A percentile compares a stretch with the other conserved stretches of the same genome.
Conservation (phyloP, 306 rosid species). For the Glycine tomentella region DNA sequence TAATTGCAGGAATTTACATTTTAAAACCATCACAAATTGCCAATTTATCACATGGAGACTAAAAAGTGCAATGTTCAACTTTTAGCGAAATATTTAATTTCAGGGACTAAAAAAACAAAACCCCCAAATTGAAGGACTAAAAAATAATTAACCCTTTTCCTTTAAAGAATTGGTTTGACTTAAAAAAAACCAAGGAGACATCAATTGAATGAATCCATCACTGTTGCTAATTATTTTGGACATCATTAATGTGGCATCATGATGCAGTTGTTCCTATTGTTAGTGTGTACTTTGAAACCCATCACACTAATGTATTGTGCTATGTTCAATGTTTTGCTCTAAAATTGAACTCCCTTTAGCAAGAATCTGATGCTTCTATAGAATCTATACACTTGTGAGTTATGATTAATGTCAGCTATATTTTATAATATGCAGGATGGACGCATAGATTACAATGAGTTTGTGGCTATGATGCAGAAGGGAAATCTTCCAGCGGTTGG, state of each 20-base stretch:
- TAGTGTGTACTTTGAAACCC: neutral
- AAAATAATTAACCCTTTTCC: too few species aligned
- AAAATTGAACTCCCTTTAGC: conserved; percentile 14
- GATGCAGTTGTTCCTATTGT: neutral
- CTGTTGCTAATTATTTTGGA: neutral
- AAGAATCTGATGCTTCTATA: neutral
- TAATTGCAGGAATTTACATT: too few species aligned
- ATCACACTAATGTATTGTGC: neutral
- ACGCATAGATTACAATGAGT: conserved; percentile 90
- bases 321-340: conserved; percentile 23
- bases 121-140: too few species aligned
- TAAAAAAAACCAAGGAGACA: too few species aligned
- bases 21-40: too few species aligned
- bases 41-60: too few species aligned
- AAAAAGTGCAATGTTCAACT: too few species aligned
- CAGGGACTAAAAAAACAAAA: too few species aligned
- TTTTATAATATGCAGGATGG: conserved; percentile 74
- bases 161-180: neutral
- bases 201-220: neutral
- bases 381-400: conserved; percentile 22
- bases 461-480: conserved; percentile 98
- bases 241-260: neutral
- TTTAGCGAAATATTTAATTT: too few species aligned
- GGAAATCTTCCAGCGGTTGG: conserved; percentile 68
- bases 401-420: neutral